phyloP scores from a whole-genome alignment of 106 monocot genomes.

The Dendrobium chrysotoxum region DNA sequence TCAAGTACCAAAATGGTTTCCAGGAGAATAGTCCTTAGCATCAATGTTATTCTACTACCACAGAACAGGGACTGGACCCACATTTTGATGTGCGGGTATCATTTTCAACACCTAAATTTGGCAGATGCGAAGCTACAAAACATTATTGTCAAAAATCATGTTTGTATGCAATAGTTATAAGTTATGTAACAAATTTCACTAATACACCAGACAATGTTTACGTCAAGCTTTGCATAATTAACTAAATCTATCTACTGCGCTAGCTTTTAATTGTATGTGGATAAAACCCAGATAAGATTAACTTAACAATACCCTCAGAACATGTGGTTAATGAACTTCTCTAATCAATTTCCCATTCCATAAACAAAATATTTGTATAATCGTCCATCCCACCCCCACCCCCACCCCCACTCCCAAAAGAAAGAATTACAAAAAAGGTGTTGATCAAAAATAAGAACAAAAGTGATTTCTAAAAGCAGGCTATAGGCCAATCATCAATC shows the following conservation, averaged over 20 bases:
- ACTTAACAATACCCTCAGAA: slow-evolving; percentile 1
- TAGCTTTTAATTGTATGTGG: neutral
- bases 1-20: neutral
- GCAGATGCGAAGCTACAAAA: neutral
- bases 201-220: neutral
- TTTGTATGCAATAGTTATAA: neutral
- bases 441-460: neutral
- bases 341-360: neutral
- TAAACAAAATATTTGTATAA: neutral
- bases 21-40: neutral
- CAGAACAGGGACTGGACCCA: neutral
- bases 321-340: neutral
- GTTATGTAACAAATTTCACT: neutral
- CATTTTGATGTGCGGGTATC: neutral
- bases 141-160: neutral
- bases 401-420: neutral
- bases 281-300: neutral
- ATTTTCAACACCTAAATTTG: neutral
- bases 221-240: neutral
- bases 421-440: neutral
- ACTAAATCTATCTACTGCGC: neutral
- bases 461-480: neutral
- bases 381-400: too few species aligned
- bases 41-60: neutral
- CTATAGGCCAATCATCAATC: neutral